phyloP scores from a whole-genome alignment of 108 stramenopile genomes.

The Cyclotella choctawhatcheeana region DNA sequence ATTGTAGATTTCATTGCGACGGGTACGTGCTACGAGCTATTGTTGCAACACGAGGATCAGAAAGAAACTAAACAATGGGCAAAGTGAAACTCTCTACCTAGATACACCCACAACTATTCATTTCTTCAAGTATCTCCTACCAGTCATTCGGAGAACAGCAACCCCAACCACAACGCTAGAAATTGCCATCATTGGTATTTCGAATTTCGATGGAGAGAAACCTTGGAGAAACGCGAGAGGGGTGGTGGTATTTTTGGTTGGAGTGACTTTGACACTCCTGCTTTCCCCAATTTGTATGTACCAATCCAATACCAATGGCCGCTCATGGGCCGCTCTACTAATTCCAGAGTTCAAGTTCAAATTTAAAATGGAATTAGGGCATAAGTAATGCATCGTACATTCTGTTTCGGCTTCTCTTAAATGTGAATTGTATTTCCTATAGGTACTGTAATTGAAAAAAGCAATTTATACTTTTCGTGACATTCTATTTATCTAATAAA shows the following conservation, averaged over 20 bases:
- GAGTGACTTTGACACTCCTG: not conserved
- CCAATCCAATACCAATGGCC: conserved; percentile 8
- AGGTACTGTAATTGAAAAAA: not conserved
- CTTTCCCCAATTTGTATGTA: no score
- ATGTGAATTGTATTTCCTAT: not conserved
- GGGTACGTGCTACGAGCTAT: no score
- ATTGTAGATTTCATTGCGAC: conserved; percentile 5
- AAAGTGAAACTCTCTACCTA: not conserved
- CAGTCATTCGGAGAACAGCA: no score
- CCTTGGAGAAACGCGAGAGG: no score
- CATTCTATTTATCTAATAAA: no score
- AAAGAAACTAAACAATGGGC: not conserved
- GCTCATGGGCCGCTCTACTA: not conserved
- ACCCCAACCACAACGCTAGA: no score
- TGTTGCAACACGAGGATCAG: not conserved
- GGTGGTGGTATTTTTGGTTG: no score
- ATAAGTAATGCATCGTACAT: not conserved
- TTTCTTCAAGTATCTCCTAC: no score
- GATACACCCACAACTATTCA: no score
- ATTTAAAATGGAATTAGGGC: not conserved
- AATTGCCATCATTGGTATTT: no score
- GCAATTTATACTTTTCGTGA: no score
- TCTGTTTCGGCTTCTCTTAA: not conserved
- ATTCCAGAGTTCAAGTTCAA: not conserved
- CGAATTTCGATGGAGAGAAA: no score